Conservation (phyloP, 306 rosid species). For the Trichosanthes truncata region DNA sequence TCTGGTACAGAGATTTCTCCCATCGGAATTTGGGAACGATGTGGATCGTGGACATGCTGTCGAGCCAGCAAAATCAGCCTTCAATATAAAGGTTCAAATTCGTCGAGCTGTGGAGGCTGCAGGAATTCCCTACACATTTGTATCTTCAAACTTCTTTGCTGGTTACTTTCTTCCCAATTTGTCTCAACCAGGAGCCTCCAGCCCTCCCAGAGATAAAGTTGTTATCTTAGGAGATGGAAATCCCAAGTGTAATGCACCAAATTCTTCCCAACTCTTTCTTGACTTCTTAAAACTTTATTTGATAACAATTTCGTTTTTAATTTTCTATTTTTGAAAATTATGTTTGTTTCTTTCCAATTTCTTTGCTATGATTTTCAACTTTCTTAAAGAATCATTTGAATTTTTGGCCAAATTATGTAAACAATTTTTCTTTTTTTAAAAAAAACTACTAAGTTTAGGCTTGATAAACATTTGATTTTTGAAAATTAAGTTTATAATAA, state of each 20-base stretch:
- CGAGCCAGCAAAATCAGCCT: background rate
- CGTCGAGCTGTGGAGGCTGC: background rate
- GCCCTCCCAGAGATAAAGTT: background rate
- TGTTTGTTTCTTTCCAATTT: too few species aligned
- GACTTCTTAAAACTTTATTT: too few species aligned
- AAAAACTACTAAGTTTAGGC: too few species aligned
- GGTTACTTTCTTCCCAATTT: background rate
- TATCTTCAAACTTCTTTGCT: background rate
- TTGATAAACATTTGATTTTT: too few species aligned
- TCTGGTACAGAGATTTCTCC: background rate
- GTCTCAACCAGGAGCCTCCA: background rate
- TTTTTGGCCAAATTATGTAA: too few species aligned
- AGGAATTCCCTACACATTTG: background rate
- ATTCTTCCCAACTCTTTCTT: background rate
- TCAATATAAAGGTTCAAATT: background rate
- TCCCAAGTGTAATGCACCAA: background rate
- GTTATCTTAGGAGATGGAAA: background rate
- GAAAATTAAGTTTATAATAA: too few species aligned
- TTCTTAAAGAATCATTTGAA: too few species aligned
- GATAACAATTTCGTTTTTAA: too few species aligned
- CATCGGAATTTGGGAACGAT: background rate
- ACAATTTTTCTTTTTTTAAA: too few species aligned
- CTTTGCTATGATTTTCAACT: too few species aligned
- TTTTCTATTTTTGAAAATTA: too few species aligned
- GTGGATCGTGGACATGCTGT: background rate